Evolutionary conservation across 805 yeast genomes (phyloP).

Genomic region (Nakazawaea wyomingensis): DNA sequence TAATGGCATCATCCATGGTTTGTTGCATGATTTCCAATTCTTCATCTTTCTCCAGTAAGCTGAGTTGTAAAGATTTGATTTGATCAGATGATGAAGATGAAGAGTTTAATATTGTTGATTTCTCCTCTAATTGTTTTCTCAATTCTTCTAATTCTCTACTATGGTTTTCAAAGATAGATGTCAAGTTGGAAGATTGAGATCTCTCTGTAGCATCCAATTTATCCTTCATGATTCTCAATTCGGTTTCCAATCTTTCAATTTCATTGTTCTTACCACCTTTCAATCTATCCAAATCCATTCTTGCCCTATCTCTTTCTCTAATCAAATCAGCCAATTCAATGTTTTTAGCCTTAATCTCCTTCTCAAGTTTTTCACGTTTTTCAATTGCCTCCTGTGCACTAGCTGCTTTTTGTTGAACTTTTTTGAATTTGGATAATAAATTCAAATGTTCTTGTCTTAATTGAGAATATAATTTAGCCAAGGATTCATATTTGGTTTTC

Average conservation of each 20-base stretch:
- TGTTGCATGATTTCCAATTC: slow-evolving; percentile 77
- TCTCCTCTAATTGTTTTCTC: slow-evolving; percentile 31
- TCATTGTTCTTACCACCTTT: slow-evolving; percentile 62
- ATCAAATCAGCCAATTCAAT: slow-evolving; percentile 84
- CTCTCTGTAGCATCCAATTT: slow-evolving; percentile 57
- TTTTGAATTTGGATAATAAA: slow-evolving; percentile 70
- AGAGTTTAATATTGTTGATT: slow-evolving; percentile 21
- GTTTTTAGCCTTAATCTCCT: slow-evolving; percentile 80
- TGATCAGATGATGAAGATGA: slow-evolving; percentile 19
- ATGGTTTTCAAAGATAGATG: slow-evolving; percentile 56
- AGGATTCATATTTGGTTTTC: slow-evolving; percentile 82
- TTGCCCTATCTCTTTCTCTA: slow-evolving; percentile 83
- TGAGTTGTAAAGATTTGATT: slow-evolving; percentile 32
- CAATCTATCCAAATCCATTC: slow-evolving; percentile 70
- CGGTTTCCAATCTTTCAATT: slow-evolving; percentile 59
- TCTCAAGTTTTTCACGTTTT: slow-evolving; percentile 74
- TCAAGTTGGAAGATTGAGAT: slow-evolving; percentile 56
- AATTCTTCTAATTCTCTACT: slow-evolving; percentile 55
- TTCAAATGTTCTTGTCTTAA: slow-evolving; percentile 87
- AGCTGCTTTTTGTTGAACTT: slow-evolving; percentile 79
- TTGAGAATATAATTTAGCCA: slow-evolving; percentile 87
- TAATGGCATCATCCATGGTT: slow-evolving; percentile 67
- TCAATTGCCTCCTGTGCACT: slow-evolving; percentile 86
- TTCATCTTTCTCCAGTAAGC: slow-evolving; percentile 62
- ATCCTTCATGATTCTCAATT: slow-evolving; percentile 54